Base-by-base conservation (phyloP, 2,329 filamentous ascomycete species). In the Hypoxylon sp. region DNA sequence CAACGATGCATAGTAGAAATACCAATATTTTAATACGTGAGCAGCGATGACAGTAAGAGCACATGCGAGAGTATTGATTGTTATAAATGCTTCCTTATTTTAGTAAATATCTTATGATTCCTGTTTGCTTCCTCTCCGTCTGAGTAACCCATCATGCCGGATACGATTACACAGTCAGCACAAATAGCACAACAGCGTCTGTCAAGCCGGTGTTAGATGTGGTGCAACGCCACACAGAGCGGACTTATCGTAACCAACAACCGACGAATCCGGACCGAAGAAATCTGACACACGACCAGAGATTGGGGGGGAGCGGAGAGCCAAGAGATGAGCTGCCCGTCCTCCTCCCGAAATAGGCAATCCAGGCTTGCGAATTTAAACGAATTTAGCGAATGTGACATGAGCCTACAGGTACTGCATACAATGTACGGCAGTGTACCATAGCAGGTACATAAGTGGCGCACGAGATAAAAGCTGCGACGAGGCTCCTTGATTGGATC, bases 401-500 rank as follows among this genome's bases (percentile, higher is more conserved):
- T 28, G 51, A 49, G 23, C 38, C 38, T 17, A 9, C 7, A n/a
- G n/a, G 28, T 30, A 30, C 28, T n/a, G n/a, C n/a, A n/a, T n/a
- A n/a, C n/a, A n/a, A n/a, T n/a, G 23, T 25, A 25, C 23, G 23
- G 23, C 6, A 25, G 25, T 25, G 25, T 25, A 25, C 25, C 4
- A 5, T 25, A 25, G 25, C 6, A 5, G 4, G 6, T 5, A 32
- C 23, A 51, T 7, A 34, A 51, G 28, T 23, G 41, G 38, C 32
- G 45, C n/a, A 46, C 62, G 48, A 60, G 34, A 50, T 43, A 49
- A 57, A 61, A 55, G 41, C 43, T 60, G 34, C 46, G 60, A 53
- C 13, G 49, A 69, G 57, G 34, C 64, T 70, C 67, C 61, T 70
- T 67, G 60, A 68, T 70, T 70, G 68, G 68, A 60, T 56, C 30